Evolutionary conservation across 2,329 filamentous ascomycete species (phyloP), one percentile per base, ranked within the genome.

Genomic region (Penicillium oxalicum): DNA sequence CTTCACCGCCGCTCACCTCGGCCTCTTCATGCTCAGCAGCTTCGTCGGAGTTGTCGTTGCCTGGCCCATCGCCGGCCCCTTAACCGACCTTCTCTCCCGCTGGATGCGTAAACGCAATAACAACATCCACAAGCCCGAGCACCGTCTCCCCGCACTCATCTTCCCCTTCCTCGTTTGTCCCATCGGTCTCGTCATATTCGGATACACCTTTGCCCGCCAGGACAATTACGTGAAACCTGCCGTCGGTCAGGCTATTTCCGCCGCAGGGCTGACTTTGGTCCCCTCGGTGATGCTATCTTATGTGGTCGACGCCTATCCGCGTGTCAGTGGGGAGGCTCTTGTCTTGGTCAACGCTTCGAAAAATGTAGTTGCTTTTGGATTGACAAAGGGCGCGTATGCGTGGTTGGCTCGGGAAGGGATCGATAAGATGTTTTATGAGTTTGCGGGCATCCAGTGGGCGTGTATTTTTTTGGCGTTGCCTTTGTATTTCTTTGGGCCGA

Each of bases 21-120:
- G 61, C 9, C 59, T 63, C 39, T 68, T 63, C 52, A 56, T 57
- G 0, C 52, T 67, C 2, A 57, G 61, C 40, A 67, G 67, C 35
- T 69, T 73, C 12, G 53, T 70, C 5, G 71, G 70, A 2, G 67
- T 72, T 51, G 59, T 69, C 0, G 40, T 72, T 0, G 69, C 68
- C 0, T 70, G 65, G 0, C 62, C 72, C 0, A 57, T 74, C 4
- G 62, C 63, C 8, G 70, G 71, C 0, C 71, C 71, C 0, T 58
- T 74, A 29, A 74, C 71, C 0, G 71, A 74, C 54, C 46, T 55
- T 7, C 55, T 72, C 29, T 70, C 70, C 9, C 64, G 63, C 26
- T 63, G 49, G 49, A 55, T 70, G 43, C 59, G 63, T n/a, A 59
- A 53, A 33, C 61, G 65, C 35, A 67, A 69, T 46, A 55, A 57